Conservation (phyloP, 78 protist species). For the Monocercomonoides exilis region DNA sequence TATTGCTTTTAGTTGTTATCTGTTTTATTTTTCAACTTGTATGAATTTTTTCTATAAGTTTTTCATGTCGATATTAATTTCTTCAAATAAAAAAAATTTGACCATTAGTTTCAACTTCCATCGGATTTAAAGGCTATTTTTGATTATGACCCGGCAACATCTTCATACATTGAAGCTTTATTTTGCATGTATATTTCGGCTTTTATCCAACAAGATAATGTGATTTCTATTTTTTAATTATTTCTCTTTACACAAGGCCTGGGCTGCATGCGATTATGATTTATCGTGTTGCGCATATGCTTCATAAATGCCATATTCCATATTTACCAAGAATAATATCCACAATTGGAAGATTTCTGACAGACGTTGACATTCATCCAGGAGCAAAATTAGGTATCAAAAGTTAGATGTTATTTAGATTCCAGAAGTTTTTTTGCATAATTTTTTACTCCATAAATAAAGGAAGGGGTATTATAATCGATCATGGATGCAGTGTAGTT, state of each 20-base stretch:
- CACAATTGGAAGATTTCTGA: not conserved
- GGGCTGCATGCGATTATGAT: slow-evolving; percentile 22
- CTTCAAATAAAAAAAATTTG: no score
- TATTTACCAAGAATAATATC: not conserved
- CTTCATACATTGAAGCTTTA: not conserved
- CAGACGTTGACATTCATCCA: slow-evolving; percentile 29
- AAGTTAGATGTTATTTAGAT: not conserved
- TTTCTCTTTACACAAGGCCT: not conserved
- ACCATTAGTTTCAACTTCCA: no score
- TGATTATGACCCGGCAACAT: slow-evolving; percentile 23
- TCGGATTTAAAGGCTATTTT: not conserved
- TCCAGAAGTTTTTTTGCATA: no score
- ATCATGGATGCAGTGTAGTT: slow-evolving; percentile 13
- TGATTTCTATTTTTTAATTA: not conserved
- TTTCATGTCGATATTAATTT: no score
- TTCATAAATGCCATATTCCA: not conserved
- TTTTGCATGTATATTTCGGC: slow-evolving; percentile 9
- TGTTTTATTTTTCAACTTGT: no score
- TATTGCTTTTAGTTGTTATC: no score
- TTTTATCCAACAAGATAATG: no score
- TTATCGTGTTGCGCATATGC: slow-evolving; percentile 4
- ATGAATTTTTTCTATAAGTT: no score
- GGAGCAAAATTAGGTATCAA: slow-evolving; percentile 29
- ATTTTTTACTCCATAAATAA: no score
- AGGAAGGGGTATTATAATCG: slow-evolving; percentile 17